Conservation (phyloP, 352 stramenopile genomes). For the Phytophthora crassamura region DNA sequence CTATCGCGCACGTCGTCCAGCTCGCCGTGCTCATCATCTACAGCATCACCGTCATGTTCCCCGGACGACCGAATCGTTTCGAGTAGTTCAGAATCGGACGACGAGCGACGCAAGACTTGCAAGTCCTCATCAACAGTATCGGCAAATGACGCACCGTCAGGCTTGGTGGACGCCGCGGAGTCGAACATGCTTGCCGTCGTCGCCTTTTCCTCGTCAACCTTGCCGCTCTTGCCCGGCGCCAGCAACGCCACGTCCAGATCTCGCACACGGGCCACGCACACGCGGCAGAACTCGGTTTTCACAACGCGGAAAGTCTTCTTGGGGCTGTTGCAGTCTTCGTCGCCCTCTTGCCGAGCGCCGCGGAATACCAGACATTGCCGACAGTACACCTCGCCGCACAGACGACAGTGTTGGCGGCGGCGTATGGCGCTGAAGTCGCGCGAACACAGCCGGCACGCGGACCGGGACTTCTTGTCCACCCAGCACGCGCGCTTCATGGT, state of each 20-base stretch:
- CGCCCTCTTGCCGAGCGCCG: slow-evolving; percentile 29
- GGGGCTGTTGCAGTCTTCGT: slow-evolving; percentile 14
- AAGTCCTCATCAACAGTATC: slow-evolving; percentile 16
- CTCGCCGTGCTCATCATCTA: slow-evolving; percentile 27
- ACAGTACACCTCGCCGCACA: slow-evolving; percentile 83
- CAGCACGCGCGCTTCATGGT: slow-evolving; percentile 53
- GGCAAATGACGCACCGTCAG: slow-evolving; percentile 24
- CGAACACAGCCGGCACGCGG: slow-evolving; percentile 63
- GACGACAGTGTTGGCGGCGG: slow-evolving; percentile 71
- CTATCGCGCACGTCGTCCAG: slow-evolving; percentile 2
- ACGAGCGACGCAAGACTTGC: slow-evolving; percentile 16
- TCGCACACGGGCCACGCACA: slow-evolving; percentile 60
- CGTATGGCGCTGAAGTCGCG: slow-evolving; percentile 58
- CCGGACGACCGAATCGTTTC: slow-evolving; percentile 36
- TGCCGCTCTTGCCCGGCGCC: slow-evolving; percentile 15
- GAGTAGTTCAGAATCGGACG: slow-evolving; percentile 38
- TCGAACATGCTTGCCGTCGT: slow-evolving; percentile 21
- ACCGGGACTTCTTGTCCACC: slow-evolving; percentile 55
- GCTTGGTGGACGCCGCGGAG: slow-evolving; percentile 29
- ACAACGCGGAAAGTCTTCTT: slow-evolving; percentile 42
- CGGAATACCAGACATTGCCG: slow-evolving; percentile 63
- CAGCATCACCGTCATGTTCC: slow-evolving; percentile 27
- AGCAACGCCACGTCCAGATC: slow-evolving; percentile 36
- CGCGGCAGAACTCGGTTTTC: slow-evolving; percentile 69
- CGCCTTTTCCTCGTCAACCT: slow-evolving; percentile 10